These are phyloP conservation scores for Lactifluus hygrophoroides DNA, from an alignment of 768 basidiomycete genomes.

Conservation along the genomic window DNA sequence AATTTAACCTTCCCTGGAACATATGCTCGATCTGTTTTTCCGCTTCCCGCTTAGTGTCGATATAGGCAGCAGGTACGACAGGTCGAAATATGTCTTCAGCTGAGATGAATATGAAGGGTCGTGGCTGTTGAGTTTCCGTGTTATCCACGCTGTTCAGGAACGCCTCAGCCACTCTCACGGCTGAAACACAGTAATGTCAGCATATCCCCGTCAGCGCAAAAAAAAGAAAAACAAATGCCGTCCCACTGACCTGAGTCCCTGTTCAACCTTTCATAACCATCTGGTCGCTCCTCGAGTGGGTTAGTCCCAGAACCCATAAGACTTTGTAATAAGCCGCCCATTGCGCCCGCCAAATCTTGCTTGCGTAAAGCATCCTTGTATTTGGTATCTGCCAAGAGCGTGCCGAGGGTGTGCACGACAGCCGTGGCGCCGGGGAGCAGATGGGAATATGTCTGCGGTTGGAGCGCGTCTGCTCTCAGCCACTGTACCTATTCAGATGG, in stretches of 20 bases:
- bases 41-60: conserved; percentile 90
- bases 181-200: conserved; percentile 29
- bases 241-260: conserved; percentile 74
- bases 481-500: conserved; percentile 61
- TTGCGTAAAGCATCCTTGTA: conserved; percentile 72
- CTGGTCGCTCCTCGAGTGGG: conserved; percentile 45
- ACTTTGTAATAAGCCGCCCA: conserved; percentile 39
- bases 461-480: conserved; percentile 75
- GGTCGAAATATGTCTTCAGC: conserved; percentile 93
- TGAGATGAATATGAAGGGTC: conserved; percentile 90
- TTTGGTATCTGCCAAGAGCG: conserved; percentile 66
- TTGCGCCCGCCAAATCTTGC: conserved; percentile 45
- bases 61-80: conserved; percentile 76
- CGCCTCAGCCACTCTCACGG: conserved; percentile 68
- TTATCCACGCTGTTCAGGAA: conserved; percentile 43
- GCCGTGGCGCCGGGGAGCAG: conserved; percentile 60
- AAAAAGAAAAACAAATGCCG: conserved; percentile 1
- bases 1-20: conserved; percentile 35
- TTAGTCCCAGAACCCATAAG: conserved; percentile 34
- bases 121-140: conserved; percentile 24
- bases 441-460: conserved; percentile 61
- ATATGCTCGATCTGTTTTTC: conserved; percentile 59
- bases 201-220: neutral
- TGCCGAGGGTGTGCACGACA: conserved; percentile 91
- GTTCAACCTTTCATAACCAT: conserved; percentile 75